phyloP scores from a whole-genome alignment of 257 asterid species.

The Nyctanthes arbortristis region DNA sequence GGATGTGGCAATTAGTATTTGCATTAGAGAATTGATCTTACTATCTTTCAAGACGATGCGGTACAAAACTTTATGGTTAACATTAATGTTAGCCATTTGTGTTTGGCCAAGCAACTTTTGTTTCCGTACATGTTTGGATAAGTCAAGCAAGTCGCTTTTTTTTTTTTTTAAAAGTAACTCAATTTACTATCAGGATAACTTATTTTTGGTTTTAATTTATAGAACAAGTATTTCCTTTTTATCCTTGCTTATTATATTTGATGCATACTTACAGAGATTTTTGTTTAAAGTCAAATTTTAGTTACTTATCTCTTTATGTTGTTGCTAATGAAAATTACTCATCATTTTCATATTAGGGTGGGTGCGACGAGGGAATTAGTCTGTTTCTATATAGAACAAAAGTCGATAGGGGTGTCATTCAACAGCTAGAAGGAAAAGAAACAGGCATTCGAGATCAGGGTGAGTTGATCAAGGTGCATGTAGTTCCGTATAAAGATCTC shows the following conservation, averaged over 20 bases:
- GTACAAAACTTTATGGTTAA: not conserved
- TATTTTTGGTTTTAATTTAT: not conserved
- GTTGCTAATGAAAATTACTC: conserved; percentile 1
- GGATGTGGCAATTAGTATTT: no score
- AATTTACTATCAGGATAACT: not conserved
- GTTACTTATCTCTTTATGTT: not conserved
- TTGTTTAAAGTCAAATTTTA: conserved; percentile 2
- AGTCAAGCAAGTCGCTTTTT: not conserved
- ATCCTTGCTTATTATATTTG: no score
- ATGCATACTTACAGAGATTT: no score
- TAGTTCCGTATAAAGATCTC: conserved; percentile 67
- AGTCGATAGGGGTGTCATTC: conserved; percentile 58
- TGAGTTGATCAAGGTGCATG: conserved; percentile 73
- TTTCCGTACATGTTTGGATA: not conserved
- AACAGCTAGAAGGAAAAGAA: conserved; percentile 72
- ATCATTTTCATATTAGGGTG: conserved; percentile 54
- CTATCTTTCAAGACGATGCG: not conserved
- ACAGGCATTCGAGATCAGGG: conserved; percentile 87
- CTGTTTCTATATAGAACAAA: conserved; percentile 71
- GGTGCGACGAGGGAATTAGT: conserved; percentile 83
- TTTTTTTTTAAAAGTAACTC: not conserved
- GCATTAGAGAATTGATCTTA: not conserved
- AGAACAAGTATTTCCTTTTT: not conserved
- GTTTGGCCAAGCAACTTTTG: not conserved
- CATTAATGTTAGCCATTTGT: not conserved